A percentile compares a stretch with the other conserved stretches of the same genome.
Evolutionary conservation across 2,329 filamentous ascomycete genomes (phyloP).

Genomic region (Didymellaceae sp.): DNA sequence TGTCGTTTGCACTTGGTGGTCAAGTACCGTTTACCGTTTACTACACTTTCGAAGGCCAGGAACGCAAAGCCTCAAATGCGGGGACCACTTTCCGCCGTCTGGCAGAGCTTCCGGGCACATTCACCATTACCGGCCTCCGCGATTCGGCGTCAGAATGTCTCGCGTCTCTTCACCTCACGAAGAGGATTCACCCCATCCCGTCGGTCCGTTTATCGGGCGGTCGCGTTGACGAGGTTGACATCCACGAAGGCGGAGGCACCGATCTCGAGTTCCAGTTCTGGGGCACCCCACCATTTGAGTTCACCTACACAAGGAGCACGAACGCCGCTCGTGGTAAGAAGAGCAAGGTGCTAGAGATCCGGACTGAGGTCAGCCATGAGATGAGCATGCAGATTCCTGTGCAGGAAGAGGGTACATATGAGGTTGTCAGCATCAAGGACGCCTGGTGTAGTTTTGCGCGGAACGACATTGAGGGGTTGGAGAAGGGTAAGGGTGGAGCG

Average conservation of each 20-base stretch:
- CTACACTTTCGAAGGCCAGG: constrained; percentile 83
- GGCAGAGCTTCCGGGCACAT: constrained; percentile 87
- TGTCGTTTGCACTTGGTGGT: constrained; percentile 89
- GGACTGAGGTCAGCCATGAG: constrained; percentile 84
- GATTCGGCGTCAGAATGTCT: constrained; percentile 90
- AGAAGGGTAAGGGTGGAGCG: constrained; percentile 42
- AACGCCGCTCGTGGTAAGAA: constrained; percentile 72
- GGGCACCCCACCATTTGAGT: constrained; percentile 95
- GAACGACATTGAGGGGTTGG: constrained; percentile 57
- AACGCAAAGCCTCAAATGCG: constrained; percentile 78
- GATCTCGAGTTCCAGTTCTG: constrained; percentile 95
- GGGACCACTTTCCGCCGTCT: constrained; percentile 90
- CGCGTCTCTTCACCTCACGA: constrained; percentile 76
- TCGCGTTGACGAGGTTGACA: constrained; percentile 80
- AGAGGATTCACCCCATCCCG: constrained; percentile 89
- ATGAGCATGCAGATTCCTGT: constrained; percentile 81
- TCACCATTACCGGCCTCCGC: constrained; percentile 83
- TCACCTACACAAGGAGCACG: constrained; percentile 91
- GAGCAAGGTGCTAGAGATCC: constrained; percentile 80
- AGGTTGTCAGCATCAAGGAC: constrained; percentile 96
- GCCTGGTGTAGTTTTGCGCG: constrained; percentile 88
- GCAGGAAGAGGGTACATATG: constrained; percentile 94
- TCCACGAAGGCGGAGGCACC: constrained; percentile 94
- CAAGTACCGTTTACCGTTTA: constrained; percentile 90
- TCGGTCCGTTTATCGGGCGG: constrained; percentile 90